These are phyloP conservation scores for Scopulariopsis brevicaulis DNA, from an alignment of 2,329 filamentous ascomycete species.

Conservation along the genomic window DNA sequence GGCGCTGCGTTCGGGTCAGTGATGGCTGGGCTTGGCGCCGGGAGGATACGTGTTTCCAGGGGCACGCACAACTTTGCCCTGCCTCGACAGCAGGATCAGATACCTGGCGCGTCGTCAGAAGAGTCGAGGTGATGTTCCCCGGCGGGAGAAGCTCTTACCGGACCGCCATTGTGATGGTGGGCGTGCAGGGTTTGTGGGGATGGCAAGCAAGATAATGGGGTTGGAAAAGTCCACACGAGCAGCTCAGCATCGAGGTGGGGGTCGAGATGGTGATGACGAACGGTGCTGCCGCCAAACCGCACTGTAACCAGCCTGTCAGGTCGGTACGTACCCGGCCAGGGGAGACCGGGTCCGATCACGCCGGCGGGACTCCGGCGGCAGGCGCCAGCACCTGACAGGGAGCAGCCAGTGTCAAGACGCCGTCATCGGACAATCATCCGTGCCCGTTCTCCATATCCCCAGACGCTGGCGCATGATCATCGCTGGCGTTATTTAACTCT, in stretches of 20 bases:
- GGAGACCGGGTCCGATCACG: no score
- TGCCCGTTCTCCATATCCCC: background rate
- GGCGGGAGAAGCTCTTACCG: constrained; percentile 21
- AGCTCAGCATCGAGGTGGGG: background rate
- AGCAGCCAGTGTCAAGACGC: background rate
- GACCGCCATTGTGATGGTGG: constrained; percentile 26
- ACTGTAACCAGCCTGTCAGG: background rate
- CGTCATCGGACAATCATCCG: background rate
- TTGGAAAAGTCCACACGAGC: constrained; percentile 2
- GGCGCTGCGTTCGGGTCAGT: constrained; percentile 50
- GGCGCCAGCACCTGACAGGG: background rate
- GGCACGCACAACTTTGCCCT: constrained; percentile 89
- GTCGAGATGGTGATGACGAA: background rate
- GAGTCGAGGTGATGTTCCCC: background rate
- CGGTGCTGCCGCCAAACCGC: background rate
- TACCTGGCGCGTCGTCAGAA: constrained; percentile 50
- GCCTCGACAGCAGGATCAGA: constrained; percentile 89
- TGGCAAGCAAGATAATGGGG: background rate
- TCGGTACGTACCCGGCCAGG: no score
- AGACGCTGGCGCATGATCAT: background rate
- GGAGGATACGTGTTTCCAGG: background rate
- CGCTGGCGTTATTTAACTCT: background rate
- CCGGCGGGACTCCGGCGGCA: background rate
- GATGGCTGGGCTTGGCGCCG: background rate
- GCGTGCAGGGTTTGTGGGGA: constrained; percentile 1